These are phyloP conservation scores for Chlamydomonas sphaeroides DNA, from an alignment of 139 green algal species.

Conservation along the genomic window DNA sequence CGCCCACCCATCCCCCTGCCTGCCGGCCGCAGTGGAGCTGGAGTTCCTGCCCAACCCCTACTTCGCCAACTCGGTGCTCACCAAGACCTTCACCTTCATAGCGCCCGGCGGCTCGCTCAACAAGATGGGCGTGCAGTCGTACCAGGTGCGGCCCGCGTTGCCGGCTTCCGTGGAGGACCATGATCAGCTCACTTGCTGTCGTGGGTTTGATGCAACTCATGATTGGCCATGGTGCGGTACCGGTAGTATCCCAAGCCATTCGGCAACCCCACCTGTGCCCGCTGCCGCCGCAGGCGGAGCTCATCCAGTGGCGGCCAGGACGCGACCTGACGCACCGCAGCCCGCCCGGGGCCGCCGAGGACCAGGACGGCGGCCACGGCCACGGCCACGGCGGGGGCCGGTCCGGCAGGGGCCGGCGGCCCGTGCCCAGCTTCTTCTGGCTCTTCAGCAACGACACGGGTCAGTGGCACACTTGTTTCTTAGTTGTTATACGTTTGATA, in stretches of 20 bases:
- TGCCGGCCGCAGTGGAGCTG: conserved; percentile 42
- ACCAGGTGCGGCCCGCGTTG: not conserved
- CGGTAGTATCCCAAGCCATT: no score
- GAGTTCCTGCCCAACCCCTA: conserved; percentile 42
- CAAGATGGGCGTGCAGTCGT: conserved; percentile 2
- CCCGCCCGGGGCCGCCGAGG: no score
- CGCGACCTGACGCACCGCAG: not conserved
- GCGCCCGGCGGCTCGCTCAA: conserved; percentile 23
- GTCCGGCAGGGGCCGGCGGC: not conserved
- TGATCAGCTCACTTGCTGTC: not conserved
- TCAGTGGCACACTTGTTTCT: not conserved
- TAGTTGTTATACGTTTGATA: no score
- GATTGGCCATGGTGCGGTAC: no score
- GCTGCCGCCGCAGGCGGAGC: not conserved
- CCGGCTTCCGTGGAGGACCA: not conserved
- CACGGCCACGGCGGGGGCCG: not conserved
- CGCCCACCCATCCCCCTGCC: no score
- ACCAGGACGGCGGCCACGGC: not conserved
- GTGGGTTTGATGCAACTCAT: not conserved
- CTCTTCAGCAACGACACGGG: not conserved
- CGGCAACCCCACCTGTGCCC: no score
- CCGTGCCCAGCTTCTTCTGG: conserved; percentile 14
- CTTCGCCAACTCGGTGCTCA: conserved; percentile 11
- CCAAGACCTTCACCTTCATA: conserved; percentile 20
- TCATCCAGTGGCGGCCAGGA: conserved; percentile 24